Evolutionary conservation across 495 filamentous ascomycete species (phyloP).

Genomic region (Chlorociboria aeruginascens): DNA sequence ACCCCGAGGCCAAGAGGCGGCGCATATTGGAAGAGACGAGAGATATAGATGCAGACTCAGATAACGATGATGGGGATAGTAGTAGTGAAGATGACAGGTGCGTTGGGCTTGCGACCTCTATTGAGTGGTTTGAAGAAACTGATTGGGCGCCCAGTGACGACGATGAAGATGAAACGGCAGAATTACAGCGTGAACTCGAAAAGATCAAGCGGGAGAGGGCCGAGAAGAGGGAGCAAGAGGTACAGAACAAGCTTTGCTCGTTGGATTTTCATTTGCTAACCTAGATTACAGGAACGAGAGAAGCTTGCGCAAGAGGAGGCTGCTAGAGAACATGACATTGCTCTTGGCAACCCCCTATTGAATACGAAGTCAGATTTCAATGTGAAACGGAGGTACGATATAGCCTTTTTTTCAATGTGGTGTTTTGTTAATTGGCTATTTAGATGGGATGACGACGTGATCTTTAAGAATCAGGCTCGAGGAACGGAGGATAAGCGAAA

Average conservation of each 20-base stretch:
- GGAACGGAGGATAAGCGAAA: conserved; percentile 85
- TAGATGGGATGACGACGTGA: conserved; percentile 98
- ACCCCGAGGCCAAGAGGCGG: conserved; percentile 71
- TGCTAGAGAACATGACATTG: conserved; percentile 76
- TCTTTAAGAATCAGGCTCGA: conserved; percentile 96
- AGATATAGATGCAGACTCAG: conserved; percentile 85
- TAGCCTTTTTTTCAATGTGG: conserved; percentile 3
- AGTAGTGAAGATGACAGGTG: conserved; percentile 62
- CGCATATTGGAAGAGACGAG: conserved; percentile 79
- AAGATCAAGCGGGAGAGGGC: conserved; percentile 87
- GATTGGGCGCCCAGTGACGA: conserved; percentile 39
- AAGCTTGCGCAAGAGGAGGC: conserved; percentile 67
- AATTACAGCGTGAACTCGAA: conserved; percentile 82
- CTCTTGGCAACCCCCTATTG: conserved; percentile 81
- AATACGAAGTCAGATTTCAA: conserved; percentile 62
- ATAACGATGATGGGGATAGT: conserved; percentile 48
- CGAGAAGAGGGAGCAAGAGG: conserved; percentile 76
- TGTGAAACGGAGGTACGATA: conserved; percentile 47
- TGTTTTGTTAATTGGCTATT: neutral
- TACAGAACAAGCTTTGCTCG: conserved; percentile 22
- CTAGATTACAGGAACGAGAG: conserved; percentile 50
- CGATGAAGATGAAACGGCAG: conserved; percentile 83
- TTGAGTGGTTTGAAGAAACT: neutral
- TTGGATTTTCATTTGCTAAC: conserved; percentile 1
- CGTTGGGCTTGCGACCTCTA: neutral